phyloP scores from a whole-genome alignment of 805 yeast species.

The Wickerhamomyces bovis region DNA sequence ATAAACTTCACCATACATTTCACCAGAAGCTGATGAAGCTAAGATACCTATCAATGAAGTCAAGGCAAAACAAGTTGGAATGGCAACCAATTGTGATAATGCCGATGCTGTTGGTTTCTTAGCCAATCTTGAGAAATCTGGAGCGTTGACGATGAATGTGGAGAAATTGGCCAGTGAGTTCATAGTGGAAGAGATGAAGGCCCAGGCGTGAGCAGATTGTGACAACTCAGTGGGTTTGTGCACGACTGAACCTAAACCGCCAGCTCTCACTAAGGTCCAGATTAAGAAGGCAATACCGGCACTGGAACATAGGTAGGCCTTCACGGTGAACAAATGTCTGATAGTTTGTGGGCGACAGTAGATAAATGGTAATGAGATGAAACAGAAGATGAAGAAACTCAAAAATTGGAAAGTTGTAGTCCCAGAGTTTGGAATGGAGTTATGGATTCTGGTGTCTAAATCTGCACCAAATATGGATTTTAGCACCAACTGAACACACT shows the following conservation, averaged over 20 bases:
- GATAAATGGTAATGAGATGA: conserved; percentile 70
- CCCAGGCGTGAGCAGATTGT: conserved; percentile 74
- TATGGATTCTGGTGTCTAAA: conserved; percentile 54
- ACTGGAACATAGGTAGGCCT: conserved; percentile 71
- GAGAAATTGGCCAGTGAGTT: conserved; percentile 81
- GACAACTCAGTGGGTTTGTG: conserved; percentile 45
- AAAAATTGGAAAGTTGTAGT: conserved; percentile 70
- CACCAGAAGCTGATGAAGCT: conserved; percentile 72
- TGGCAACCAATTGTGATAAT: conserved; percentile 56
- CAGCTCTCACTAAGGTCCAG: conserved; percentile 79
- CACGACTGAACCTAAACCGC: conserved; percentile 72
- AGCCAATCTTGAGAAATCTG: conserved; percentile 85
- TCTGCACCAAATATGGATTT: conserved; percentile 67
- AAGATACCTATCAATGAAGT: conserved; percentile 83
- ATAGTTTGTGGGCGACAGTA: conserved; percentile 81
- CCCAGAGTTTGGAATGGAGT: conserved; percentile 52
- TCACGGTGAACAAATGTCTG: conserved; percentile 78
- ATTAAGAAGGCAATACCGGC: conserved; percentile 80
- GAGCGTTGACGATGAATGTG: conserved; percentile 81
- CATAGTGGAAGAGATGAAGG: conserved; percentile 72
- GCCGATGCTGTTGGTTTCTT: conserved; percentile 44
- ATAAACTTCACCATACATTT: conserved; percentile 58
- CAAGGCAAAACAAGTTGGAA: conserved; percentile 72
- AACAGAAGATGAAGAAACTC: conserved; percentile 78
- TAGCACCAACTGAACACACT: conserved; percentile 77